These are phyloP conservation scores for Rhodotorula sphaerocarpa DNA, from an alignment of 768 basidiomycete genomes.

Conservation along the genomic window DNA sequence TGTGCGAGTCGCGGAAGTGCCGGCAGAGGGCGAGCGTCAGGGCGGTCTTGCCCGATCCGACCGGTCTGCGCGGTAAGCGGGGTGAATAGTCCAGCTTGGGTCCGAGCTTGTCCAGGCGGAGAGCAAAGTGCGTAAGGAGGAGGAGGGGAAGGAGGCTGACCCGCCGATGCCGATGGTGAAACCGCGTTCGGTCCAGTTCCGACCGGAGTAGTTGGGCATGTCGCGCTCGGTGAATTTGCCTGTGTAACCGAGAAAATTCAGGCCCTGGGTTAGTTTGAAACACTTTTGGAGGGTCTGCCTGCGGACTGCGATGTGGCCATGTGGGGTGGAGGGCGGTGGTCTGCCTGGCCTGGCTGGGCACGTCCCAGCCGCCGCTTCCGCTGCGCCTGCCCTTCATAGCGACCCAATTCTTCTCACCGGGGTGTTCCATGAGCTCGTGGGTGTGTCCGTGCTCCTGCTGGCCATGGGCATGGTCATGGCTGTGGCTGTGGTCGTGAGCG, in stretches of 20 bases:
- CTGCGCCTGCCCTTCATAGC: too few species aligned
- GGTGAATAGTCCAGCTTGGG: background rate
- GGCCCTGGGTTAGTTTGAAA: background rate
- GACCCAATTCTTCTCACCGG: too few species aligned
- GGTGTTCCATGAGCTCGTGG: conserved; percentile 82
- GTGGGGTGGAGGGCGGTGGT: too few species aligned
- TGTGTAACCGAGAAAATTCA: too few species aligned
- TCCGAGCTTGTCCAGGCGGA: too few species aligned
- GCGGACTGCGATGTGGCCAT: too few species aligned
- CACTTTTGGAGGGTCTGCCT: too few species aligned
- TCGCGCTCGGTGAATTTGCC: conserved; percentile 89
- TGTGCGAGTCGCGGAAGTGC: conserved; percentile 68
- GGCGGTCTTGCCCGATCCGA: conserved; percentile 97
- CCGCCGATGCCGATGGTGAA: conserved; percentile 98
- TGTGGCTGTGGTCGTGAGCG: conserved; percentile 6
- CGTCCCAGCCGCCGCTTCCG: background rate
- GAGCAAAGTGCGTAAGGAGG: background rate
- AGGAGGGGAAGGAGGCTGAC: conserved; percentile 48
- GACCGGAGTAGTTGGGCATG: conserved; percentile 70
- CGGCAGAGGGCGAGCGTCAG: conserved; percentile 82
- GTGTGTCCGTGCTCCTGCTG: conserved; percentile 78
- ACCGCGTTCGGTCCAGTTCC: conserved; percentile 84
- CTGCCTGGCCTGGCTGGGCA: too few species aligned
- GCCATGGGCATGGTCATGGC: conserved; percentile 33
- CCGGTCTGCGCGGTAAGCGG: conserved; percentile 57